These are phyloP conservation scores for Carpinus fangiana DNA, from an alignment of 306 rosid genomes.

Conservation along the genomic window DNA sequence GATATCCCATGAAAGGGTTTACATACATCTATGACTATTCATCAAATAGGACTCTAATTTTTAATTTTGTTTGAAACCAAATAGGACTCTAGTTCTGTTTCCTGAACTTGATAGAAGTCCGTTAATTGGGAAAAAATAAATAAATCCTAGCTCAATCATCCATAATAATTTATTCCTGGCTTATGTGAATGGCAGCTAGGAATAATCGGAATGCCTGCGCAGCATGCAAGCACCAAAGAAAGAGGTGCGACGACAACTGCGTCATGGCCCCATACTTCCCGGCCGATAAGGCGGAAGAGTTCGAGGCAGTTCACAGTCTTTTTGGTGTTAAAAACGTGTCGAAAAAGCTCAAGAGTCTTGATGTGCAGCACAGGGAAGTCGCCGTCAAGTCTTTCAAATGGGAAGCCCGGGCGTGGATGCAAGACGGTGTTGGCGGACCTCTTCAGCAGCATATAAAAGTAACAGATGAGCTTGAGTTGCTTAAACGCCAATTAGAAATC, in stretches of 20 bases:
- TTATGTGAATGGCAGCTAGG: neutral
- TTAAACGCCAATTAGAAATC: neutral
- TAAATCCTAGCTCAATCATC: too few species aligned
- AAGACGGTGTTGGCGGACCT: slow-evolving; percentile 17
- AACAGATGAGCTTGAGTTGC: neutral
- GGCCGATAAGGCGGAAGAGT: neutral
- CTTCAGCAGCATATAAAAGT: neutral
- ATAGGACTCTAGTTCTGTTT: too few species aligned
- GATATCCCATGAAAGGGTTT: too few species aligned
- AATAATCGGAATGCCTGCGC: slow-evolving; percentile 15
- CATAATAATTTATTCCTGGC: neutral
- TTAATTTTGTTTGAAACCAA: too few species aligned
- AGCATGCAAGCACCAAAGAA: slow-evolving; percentile 28
- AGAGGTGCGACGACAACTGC: slow-evolving; percentile 22
- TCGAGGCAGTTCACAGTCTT: slow-evolving; percentile 3
- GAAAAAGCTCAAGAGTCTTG: neutral
- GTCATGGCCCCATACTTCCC: slow-evolving; percentile 24
- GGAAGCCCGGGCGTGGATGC: slow-evolving; percentile 29
- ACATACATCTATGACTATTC: too few species aligned
- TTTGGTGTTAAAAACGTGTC: slow-evolving; percentile 24
- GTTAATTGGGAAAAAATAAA: too few species aligned
- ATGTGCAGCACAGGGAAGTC: neutral
- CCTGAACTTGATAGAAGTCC: too few species aligned
- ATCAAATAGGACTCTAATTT: too few species aligned
- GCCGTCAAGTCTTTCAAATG: slow-evolving; percentile 27